Evolutionary conservation across 768 basidiomycete genomes (phyloP).

Genomic region (Boletus eberwhitei): DNA sequence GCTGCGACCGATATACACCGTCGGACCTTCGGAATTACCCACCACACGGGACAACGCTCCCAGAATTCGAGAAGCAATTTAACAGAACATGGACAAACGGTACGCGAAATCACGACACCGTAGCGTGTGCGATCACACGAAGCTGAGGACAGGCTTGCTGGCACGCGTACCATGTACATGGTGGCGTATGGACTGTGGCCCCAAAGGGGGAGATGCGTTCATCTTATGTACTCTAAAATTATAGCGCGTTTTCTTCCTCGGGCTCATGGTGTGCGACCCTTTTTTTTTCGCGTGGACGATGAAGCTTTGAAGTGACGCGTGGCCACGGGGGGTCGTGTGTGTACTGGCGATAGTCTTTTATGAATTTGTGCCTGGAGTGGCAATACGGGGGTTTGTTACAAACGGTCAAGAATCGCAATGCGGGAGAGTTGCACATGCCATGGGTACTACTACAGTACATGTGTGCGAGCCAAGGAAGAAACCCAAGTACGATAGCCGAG

Average conservation of each 20-base stretch:
- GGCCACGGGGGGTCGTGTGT: neutral
- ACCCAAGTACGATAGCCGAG: neutral
- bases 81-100: too few species aligned
- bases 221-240: neutral
- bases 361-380: conserved; percentile 1
- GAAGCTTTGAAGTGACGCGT: too few species aligned
- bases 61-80: too few species aligned
- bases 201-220: neutral
- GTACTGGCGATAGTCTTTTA: neutral
- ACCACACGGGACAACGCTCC: too few species aligned
- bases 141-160: too few species aligned
- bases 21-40: too few species aligned
- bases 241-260: conserved; percentile 4
- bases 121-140: too few species aligned
- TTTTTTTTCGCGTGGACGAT: too few species aligned
- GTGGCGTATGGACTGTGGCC: too few species aligned
- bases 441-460: conserved; percentile 29
- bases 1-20: too few species aligned
- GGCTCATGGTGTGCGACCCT: neutral
- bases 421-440: conserved; percentile 12
- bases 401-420: neutral
- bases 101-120: too few species aligned
- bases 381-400: neutral
- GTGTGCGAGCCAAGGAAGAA: conserved; percentile 13
- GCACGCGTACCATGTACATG: too few species aligned